A percentile compares a stretch with the other conserved stretches of the same genome.
Evolutionary conservation across 2,329 filamentous ascomycete species (phyloP).

Genomic region (Aureobasidium sp.): DNA sequence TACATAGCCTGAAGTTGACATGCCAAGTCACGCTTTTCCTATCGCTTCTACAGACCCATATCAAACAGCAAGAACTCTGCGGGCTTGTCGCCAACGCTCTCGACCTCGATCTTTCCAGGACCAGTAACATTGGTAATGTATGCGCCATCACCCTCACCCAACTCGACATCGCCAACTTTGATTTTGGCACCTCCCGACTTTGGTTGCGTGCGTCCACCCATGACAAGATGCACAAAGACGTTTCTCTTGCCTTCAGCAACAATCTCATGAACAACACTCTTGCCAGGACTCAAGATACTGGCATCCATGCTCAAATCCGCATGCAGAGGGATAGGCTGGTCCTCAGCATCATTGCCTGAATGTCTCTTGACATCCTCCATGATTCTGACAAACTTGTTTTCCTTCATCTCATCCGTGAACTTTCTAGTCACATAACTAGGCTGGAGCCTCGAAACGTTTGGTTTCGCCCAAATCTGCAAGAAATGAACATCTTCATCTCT

Average conservation of each 20-base stretch:
- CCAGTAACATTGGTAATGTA: constrained; percentile 55
- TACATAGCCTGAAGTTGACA: neutral
- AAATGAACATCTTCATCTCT: constrained; percentile 63
- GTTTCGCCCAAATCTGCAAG: constrained; percentile 81
- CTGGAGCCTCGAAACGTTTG: constrained; percentile 64
- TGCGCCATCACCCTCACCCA: constrained; percentile 74
- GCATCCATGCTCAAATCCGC: constrained; percentile 80
- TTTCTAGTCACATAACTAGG: constrained; percentile 70
- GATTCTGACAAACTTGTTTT: constrained; percentile 63
- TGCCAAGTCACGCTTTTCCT: neutral
- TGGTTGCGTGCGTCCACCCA: constrained; percentile 49
- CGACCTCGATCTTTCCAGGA: constrained; percentile 38
- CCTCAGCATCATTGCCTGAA: constrained; percentile 60
- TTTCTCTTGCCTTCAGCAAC: constrained; percentile 61
- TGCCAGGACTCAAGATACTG: constrained; percentile 60
- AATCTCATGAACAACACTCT: constrained; percentile 63
- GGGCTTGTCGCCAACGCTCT: constrained; percentile 40
- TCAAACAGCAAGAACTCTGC: constrained; percentile 47
- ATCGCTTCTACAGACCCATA: constrained; percentile 31
- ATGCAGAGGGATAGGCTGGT: constrained; percentile 71
- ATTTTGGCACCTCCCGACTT: constrained; percentile 68
- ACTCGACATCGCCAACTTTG: constrained; percentile 56
- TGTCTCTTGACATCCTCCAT: constrained; percentile 62
- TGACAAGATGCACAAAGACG: constrained; percentile 73
- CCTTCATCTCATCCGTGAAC: constrained; percentile 68